phyloP scores from a whole-genome alignment of 164 flowering plant genomes.

The Annona cherimola region DNA sequence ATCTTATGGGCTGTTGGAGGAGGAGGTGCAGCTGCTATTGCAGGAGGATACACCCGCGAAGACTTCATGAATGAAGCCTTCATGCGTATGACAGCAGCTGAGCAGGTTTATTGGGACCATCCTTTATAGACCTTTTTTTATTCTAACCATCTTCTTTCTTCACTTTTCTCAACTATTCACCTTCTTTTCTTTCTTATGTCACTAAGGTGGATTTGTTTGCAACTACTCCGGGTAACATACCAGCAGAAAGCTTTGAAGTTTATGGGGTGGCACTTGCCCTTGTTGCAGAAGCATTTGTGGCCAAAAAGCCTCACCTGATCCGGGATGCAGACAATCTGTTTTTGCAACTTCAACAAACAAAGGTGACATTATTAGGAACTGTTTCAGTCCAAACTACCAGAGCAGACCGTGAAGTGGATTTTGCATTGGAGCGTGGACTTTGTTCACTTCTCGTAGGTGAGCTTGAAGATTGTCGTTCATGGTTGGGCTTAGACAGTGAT shows the following conservation, averaged over 20 bases:
- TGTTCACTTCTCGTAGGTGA: conserved; percentile 90
- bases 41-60: conserved; percentile 95
- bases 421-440: conserved; percentile 89
- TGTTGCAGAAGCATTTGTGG: conserved; percentile 75
- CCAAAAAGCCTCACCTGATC: conserved; percentile 83
- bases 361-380: conserved; percentile 36
- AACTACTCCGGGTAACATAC: conserved; percentile 81
- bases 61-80: conserved; percentile 91
- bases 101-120: conserved; percentile 50
- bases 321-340: conserved; percentile 82
- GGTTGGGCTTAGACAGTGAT: no score
- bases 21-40: conserved; percentile 87
- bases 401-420: conserved; percentile 68
- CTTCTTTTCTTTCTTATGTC: conserved; percentile 5
- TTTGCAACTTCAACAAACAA: conserved; percentile 83
- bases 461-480: no score
- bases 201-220: conserved; percentile 79
- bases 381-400: conserved; percentile 26
- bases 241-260: conserved; percentile 88
- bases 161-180: conserved; percentile 2
- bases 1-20: conserved; percentile 97
- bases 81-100: conserved; percentile 76
- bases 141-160: neutral
- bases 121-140: neutral
- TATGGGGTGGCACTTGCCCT: conserved; percentile 98